Evolutionary conservation across 306 rosid genomes (phyloP).

Genomic region (Rubus parviflorus): DNA sequence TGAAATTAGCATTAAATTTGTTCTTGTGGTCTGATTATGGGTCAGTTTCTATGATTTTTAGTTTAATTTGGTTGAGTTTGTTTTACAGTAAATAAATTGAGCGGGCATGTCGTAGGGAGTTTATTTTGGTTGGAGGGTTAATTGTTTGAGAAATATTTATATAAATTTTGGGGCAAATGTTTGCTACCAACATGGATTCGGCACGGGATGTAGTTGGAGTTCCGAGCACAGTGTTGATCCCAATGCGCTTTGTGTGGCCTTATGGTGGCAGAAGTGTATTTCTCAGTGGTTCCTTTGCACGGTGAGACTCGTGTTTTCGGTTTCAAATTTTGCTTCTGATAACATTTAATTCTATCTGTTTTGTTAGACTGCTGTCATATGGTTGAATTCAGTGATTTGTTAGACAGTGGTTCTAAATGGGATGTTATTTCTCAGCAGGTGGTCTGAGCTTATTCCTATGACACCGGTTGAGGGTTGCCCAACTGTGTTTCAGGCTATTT

Average conservation of each 20-base stretch:
- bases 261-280: conserved; percentile 84
- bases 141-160: conserved; percentile 21
- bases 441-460: conserved; percentile 95
- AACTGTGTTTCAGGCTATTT: conserved; percentile 86
- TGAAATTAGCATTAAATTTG: conserved; percentile 21
- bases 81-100: conserved; percentile 26
- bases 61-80: conserved; percentile 44
- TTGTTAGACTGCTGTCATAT: conserved; percentile 9
- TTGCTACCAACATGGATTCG: conserved; percentile 67
- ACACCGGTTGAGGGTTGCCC: conserved; percentile 91
- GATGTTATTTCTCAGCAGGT: conserved; percentile 43
- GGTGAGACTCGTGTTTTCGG: conserved; percentile 37
- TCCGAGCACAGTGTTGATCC: conserved; percentile 67
- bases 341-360: no score
- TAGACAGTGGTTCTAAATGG: conserved; percentile 20
- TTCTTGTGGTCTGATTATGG: conserved; percentile 11
- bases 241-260: conserved; percentile 93
- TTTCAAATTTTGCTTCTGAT: no score
- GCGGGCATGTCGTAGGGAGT: conserved; percentile 39
- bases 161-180: conserved; percentile 40
- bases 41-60: conserved; percentile 26
- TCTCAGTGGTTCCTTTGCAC: conserved; percentile 84
- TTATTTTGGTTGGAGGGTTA: conserved; percentile 39
- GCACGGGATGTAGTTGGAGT: conserved; percentile 51
- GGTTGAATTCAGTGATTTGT: conserved; percentile 10